phyloP scores from a whole-genome alignment of 495 filamentous ascomycete species.

The Neurospora cerealis region DNA sequence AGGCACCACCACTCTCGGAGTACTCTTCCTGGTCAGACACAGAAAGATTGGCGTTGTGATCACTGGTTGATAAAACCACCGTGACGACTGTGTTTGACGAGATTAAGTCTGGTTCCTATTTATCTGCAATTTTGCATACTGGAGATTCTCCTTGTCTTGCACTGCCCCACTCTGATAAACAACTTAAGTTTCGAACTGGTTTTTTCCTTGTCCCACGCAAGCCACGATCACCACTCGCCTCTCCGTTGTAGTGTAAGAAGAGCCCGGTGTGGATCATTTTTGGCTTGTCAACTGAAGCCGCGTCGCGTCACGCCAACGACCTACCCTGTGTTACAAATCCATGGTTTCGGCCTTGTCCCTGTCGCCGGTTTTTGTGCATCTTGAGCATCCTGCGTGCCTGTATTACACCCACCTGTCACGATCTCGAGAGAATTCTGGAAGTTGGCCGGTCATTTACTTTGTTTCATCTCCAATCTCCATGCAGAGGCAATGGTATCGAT shows the following conservation, averaged over 20 bases:
- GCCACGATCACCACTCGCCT: not conserved
- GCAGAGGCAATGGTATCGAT: not conserved
- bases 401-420: not conserved
- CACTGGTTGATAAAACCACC: not conserved
- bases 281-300: not conserved
- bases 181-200: not conserved
- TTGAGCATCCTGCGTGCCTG: not conserved
- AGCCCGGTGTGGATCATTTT: not conserved
- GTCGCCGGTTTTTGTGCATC: not conserved
- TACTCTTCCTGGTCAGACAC: not conserved
- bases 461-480: not conserved
- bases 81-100: not conserved
- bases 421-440: not conserved
- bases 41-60: not conserved
- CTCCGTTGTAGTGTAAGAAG: not conserved
- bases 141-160: not conserved
- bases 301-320: not conserved
- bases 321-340: not conserved
- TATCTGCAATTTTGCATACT: not conserved
- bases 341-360: not conserved
- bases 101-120: not conserved
- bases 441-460: not conserved
- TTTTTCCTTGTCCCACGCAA: not conserved
- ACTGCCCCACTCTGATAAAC: not conserved
- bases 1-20: not conserved